Evolutionary conservation across 257 asterid species (phyloP).

Genomic region (Ophiorrhiza pumila): DNA sequence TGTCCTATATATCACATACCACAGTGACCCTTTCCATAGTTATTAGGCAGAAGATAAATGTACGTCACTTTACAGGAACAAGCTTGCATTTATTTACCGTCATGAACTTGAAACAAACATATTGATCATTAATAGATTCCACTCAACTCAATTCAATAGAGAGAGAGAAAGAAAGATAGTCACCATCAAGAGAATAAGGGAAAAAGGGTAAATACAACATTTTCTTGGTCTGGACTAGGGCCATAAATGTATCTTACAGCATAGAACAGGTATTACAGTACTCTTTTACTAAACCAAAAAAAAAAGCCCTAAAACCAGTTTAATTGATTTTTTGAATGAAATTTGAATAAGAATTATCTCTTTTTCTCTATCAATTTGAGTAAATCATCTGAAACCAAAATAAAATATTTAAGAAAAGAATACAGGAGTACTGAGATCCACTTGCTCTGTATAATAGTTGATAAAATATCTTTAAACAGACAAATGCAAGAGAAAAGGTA

Average conservation of each 20-base stretch:
- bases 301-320: background rate
- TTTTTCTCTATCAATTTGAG: background rate
- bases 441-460: background rate
- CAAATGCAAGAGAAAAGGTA: background rate
- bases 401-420: background rate
- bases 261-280: background rate
- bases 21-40: background rate
- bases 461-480: background rate
- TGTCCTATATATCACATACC: background rate
- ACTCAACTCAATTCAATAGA: background rate
- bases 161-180: background rate
- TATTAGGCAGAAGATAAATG: background rate
- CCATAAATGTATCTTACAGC: background rate
- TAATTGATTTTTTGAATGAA: background rate
- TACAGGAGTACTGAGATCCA: background rate
- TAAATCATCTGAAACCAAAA: no score
- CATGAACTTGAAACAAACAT: background rate
- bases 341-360: background rate
- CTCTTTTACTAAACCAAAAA: background rate
- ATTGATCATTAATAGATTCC: background rate
- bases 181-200: background rate
- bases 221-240: slow-evolving; percentile 1
- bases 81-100: background rate
- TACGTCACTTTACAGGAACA: background rate
- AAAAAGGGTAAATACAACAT: background rate